Conservation (phyloP, 352 stramenopile species). For the Plasmopara halstedii region DNA sequence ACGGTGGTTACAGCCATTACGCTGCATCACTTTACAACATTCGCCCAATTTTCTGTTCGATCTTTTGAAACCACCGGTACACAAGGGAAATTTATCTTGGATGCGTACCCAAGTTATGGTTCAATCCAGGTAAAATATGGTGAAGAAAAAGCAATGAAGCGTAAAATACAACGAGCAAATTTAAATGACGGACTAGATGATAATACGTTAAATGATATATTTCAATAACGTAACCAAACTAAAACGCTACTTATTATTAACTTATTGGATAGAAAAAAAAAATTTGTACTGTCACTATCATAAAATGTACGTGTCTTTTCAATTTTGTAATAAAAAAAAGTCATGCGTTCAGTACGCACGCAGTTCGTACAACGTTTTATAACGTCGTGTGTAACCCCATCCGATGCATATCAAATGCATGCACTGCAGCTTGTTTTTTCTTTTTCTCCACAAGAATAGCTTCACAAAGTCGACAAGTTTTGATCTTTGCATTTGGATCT, state of each 20-base stretch:
- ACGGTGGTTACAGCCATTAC: conserved; percentile 59
- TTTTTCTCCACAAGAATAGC: conserved; percentile 49
- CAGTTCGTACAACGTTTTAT: conserved; percentile 18
- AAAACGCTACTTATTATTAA: conserved; percentile 29
- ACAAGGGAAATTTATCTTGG: conserved; percentile 72
- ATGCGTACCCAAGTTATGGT: conserved; percentile 47
- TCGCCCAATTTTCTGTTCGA: conserved; percentile 48
- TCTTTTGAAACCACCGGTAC: conserved; percentile 53
- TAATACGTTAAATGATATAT: conserved; percentile 36
- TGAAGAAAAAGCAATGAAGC: conserved; percentile 33
- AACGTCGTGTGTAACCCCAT: conserved; percentile 35
- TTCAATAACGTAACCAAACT: conserved; percentile 21
- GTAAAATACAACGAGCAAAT: conserved; percentile 38
- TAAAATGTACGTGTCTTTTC: too few relatives aligned
- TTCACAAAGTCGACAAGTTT: conserved; percentile 60
- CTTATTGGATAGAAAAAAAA: conserved; percentile 28
- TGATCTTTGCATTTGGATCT: conserved; percentile 38
- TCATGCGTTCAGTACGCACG: too few relatives aligned
- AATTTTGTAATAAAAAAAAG: too few relatives aligned
- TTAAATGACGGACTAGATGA: conserved; percentile 35
- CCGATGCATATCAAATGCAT: conserved; percentile 48
- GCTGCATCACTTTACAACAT: conserved; percentile 61
- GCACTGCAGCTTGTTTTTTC: conserved; percentile 41
- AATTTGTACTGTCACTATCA: too few relatives aligned
- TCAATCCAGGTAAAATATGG: conserved; percentile 20